These are phyloP conservation scores for Pythium dissimile DNA, from an alignment of 352 stramenopile genomes.

Conservation along the genomic window DNA sequence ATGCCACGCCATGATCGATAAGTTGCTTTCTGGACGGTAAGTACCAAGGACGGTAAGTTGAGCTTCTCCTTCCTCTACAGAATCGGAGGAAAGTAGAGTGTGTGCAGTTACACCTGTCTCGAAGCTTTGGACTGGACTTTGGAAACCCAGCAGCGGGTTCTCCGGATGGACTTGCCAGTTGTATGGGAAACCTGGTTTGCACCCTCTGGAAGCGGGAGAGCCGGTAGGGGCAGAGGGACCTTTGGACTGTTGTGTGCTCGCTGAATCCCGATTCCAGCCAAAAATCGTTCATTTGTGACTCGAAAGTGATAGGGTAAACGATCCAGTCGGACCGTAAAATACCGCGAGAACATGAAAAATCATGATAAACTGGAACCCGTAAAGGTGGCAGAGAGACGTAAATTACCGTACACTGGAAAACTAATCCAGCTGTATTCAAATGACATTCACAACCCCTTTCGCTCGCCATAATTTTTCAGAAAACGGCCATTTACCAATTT, in stretches of 20 bases:
- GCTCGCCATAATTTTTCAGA: background rate
- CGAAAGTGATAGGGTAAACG: background rate
- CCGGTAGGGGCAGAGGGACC: conserved; percentile 3
- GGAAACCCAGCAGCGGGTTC: conserved; percentile 19
- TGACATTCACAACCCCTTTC: conserved; percentile 1
- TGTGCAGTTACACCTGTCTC: conserved; percentile 7
- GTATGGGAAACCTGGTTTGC: background rate
- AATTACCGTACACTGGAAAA: background rate
- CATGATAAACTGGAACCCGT: background rate
- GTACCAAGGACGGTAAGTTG: conserved; percentile 26
- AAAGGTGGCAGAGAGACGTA: conserved; percentile 6
- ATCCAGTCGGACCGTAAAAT: background rate
- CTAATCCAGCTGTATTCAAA: conserved; percentile 4
- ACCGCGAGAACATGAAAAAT: background rate
- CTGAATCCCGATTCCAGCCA: background rate
- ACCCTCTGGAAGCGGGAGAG: conserved; percentile 6
- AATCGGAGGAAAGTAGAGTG: conserved; percentile 21
- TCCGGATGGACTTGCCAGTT: conserved; percentile 11
- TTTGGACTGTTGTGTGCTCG: conserved; percentile 13
- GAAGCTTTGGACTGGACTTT: conserved; percentile 14
- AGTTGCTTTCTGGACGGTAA: conserved; percentile 17
- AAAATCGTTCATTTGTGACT: background rate
- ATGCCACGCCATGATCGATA: conserved; percentile 17
- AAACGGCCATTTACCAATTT: background rate
- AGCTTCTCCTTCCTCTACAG: conserved; percentile 15